phyloP scores from a whole-genome alignment of 2,329 filamentous ascomycete genomes.

The Podosphaera fusca region DNA sequence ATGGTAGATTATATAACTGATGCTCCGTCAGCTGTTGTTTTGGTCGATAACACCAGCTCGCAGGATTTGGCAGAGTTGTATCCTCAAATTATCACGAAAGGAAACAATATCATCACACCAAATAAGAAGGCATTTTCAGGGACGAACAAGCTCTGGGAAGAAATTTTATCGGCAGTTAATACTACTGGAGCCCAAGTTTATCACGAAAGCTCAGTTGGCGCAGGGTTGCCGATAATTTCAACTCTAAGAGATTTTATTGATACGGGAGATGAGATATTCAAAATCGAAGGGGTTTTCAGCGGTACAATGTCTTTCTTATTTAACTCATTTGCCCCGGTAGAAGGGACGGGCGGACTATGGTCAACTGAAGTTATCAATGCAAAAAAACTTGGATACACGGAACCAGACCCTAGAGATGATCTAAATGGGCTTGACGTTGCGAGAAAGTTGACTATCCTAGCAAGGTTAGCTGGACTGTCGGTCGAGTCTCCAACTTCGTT shows the following conservation, averaged over 20 bases:
- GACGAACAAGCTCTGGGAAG: constrained; percentile 57
- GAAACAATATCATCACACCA: constrained; percentile 79
- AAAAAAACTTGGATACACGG: constrained; percentile 79
- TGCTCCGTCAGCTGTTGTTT: constrained; percentile 54
- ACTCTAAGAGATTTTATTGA: constrained; percentile 85
- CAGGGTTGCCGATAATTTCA: constrained; percentile 78
- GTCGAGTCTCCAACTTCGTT: constrained; percentile 72
- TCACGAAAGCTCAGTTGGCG: constrained; percentile 87
- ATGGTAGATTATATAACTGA: constrained; percentile 54
- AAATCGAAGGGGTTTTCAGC: constrained; percentile 91
- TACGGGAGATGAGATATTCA: constrained; percentile 75
- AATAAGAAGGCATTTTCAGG: constrained; percentile 97
- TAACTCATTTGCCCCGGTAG: constrained; percentile 79
- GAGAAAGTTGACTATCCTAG: constrained; percentile 87
- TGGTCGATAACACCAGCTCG: constrained; percentile 92
- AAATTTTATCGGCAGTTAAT: constrained; percentile 56
- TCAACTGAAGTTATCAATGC: constrained; percentile 80
- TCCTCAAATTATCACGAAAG: constrained; percentile 54
- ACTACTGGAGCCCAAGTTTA: constrained; percentile 60
- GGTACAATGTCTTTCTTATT: constrained; percentile 97
- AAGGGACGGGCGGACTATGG: constrained; percentile 58
- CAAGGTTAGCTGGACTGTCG: constrained; percentile 58
- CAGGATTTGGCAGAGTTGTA: constrained; percentile 67
- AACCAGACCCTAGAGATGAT: constrained; percentile 70
- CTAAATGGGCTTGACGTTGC: constrained; percentile 78